phyloP scores from a whole-genome alignment of 805 yeast genomes.

The Saccharomycopsis olivae region DNA sequence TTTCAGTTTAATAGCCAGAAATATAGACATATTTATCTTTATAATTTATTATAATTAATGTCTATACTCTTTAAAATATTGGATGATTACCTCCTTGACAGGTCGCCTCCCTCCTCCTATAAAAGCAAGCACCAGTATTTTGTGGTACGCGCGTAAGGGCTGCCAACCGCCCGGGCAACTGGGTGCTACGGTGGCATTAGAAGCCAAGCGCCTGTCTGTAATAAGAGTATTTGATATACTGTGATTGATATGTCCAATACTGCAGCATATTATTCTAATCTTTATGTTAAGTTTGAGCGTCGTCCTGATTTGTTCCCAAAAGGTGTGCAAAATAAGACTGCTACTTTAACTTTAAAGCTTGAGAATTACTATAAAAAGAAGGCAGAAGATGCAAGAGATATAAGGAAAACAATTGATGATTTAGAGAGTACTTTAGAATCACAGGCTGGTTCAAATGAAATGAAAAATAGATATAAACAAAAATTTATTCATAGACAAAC shows the following conservation, averaged over 20 bases:
- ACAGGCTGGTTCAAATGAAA: constrained; percentile 76
- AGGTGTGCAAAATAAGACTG: constrained; percentile 69
- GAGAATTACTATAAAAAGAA: constrained; percentile 82
- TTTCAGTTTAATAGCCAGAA: constrained; percentile 15
- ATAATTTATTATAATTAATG: too few species aligned
- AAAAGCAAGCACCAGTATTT: too few species aligned
- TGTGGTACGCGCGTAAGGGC: too few species aligned
- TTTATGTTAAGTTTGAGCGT: constrained; percentile 63
- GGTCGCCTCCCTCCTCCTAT: too few species aligned
- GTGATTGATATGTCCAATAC: too few species aligned
- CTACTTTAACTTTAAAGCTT: constrained; percentile 69
- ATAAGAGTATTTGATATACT: too few species aligned
- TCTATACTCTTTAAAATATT: too few species aligned
- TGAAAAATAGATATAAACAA: constrained; percentile 71
- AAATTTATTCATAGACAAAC: constrained; percentile 84
- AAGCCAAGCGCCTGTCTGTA: too few species aligned
- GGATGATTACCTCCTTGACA: too few species aligned
- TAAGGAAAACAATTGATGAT: constrained; percentile 85
- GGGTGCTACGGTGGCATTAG: constrained; percentile 2
- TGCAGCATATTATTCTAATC: constrained; percentile 14
- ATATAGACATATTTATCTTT: constrained; percentile 14
- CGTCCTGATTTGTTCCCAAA: constrained; percentile 74
- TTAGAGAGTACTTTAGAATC: constrained; percentile 56
- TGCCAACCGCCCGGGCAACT: not conserved
- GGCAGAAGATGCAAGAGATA: constrained; percentile 85